Percentiles rank a stretch among this genome's conserved stretches.
Conservation (phyloP, 441 rosid genomes). For the Populus hybrid region DNA sequence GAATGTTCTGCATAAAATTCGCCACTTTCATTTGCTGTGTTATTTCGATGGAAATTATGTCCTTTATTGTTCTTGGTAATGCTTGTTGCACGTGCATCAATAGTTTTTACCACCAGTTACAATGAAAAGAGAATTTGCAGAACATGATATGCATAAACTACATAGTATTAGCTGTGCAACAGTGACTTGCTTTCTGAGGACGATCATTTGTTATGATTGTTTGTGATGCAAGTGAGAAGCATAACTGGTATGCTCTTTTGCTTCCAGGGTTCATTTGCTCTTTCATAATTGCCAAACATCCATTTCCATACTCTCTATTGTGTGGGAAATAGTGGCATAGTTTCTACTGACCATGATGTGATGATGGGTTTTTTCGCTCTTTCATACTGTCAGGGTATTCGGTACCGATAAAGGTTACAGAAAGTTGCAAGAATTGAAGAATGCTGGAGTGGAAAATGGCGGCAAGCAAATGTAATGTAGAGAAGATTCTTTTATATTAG, state of each 20-base stretch:
- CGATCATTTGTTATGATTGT: neutral
- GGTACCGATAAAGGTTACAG: conserved; percentile 90
- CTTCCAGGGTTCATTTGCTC: neutral
- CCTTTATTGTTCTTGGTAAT: neutral
- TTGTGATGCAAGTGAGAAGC: neutral
- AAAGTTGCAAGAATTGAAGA: conserved; percentile 70
- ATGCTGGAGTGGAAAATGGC: conserved; percentile 31
- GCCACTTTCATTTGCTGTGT: neutral
- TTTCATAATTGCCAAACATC: neutral
- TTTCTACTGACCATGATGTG: neutral
- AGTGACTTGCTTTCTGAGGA: neutral
- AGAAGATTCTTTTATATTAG: conserved; percentile 25
- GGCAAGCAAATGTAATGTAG: conserved; percentile 34
- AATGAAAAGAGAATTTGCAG: neutral
- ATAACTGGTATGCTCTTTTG: neutral
- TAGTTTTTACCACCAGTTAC: neutral
- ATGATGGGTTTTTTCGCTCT: neutral
- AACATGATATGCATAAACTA: neutral
- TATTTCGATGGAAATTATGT: neutral
- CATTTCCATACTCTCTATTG: no score
- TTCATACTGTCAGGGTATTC: conserved; percentile 58
- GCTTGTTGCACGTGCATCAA: neutral
- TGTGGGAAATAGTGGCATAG: neutral
- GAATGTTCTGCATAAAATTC: neutral
- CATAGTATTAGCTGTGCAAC: neutral